Evolutionary conservation across 1,284 basidiomycete genomes (phyloP).

Genomic region (Vanrija sp.): DNA sequence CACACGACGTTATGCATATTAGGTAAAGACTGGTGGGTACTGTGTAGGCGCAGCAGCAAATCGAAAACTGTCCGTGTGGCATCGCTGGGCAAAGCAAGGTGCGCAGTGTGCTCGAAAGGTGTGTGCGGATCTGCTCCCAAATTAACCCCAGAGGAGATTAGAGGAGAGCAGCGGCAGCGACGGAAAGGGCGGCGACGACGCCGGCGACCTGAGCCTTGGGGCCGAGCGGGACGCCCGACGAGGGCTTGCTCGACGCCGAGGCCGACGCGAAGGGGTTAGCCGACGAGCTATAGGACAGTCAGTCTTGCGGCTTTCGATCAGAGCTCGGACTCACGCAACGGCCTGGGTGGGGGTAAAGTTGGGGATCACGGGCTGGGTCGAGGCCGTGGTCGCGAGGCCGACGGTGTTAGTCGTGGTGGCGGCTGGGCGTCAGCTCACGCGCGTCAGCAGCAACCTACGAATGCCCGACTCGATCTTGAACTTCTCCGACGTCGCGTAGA

Average conservation of each 20-base stretch:
- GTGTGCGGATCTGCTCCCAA: too few relatives aligned
- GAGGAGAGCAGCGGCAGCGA: conserved; percentile 9
- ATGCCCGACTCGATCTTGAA: conserved; percentile 48
- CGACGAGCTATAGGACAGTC: background rate
- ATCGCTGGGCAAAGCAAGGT: background rate
- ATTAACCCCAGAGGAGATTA: background rate
- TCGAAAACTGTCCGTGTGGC: conserved; percentile 2
- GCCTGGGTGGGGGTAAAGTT: background rate
- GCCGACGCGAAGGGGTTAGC: conserved; percentile 14
- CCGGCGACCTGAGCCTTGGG: conserved; percentile 11
- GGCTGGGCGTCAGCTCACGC: background rate
- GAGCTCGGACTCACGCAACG: background rate
- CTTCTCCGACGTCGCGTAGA: conserved; percentile 50
- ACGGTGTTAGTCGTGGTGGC: background rate
- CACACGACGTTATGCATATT: too few relatives aligned
- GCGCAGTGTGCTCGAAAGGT: background rate
- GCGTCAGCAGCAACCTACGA: conserved; percentile 51
- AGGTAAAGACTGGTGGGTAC: too few relatives aligned
- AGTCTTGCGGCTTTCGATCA: conserved; percentile 15
- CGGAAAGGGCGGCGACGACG: conserved; percentile 11
- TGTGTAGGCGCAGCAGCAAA: background rate
- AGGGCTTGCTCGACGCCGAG: background rate
- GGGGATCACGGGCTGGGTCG: conserved; percentile 4
- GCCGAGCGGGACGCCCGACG: background rate
- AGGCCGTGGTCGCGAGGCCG: conserved; percentile 10